Base-by-base conservation (phyloP, 2,329 filamentous ascomycete genomes). In the Calonectria honghensis region DNA sequence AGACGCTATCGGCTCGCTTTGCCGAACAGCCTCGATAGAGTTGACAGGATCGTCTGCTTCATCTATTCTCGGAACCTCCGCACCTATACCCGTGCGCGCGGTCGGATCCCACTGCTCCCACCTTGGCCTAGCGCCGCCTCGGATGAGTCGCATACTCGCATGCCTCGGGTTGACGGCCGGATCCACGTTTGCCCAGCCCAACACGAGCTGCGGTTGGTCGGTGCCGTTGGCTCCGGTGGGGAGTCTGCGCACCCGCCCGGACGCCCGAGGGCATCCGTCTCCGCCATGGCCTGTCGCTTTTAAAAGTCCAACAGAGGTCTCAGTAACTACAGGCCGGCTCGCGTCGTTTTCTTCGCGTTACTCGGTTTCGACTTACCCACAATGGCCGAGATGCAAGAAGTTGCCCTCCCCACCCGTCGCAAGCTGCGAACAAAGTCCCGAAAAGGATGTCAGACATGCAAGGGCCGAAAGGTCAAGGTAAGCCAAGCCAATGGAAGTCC, bases 391-490 rank as follows among this genome's bases (percentile, higher is more conserved):
- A 24, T 35, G 6, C 67, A 37, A 16, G 67, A 69, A 9, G n/a
- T 59, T 2, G 7, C 57, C 13, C 45, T 51, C 35, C 50, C 48
- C 27, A 64, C 68, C 14, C 68, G 68, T 18, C 64, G 70, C 24
- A 73, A 73, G 35, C 45, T 66, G 70, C 70, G 65, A 18, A 73
- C 70, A 48, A 73, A 73, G 41, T 73, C 70, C 20, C 64, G 70
- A 16, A 73, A 68, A 31, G 70, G 70, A 6, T 73, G 70, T 39
- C 70, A 73, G 45, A 35, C 54, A 16, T 73, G 70, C 54, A 73
- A 73, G 70, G 41, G 64, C 24, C 61, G 70, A 29, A 73, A 73
- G 35, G 64, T 73, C 45, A 73, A 73, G 70, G 70, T 73, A 68
- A 57, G 70, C 45, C 24, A 16, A 48, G 45, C n/a, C 37, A 61